Evolutionary conservation across 805 yeast genomes (phyloP), one percentile per base, ranked within the genome.

Genomic region (Clavispora carvajalis): DNA sequence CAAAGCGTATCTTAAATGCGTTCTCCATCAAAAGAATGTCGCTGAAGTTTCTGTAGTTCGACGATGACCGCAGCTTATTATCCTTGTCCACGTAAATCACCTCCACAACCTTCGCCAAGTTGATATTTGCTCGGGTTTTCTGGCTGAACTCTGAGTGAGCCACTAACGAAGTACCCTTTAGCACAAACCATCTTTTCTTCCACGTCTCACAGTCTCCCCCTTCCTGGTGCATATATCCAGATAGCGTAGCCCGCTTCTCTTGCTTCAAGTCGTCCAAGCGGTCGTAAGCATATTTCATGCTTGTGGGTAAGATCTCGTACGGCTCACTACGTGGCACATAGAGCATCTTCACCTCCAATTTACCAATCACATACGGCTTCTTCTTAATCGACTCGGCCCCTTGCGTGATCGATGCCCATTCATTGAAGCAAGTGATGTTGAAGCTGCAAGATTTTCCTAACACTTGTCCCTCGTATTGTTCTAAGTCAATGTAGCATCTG

Each of bases 191-290:
- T 42, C 97, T 72, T 48, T 84, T 76, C 50, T 85, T 77, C 80
- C 90, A 78, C 22, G 71, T 66, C 12, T 72, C 76, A 50, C 93
- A 76, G 63, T 90, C 98, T 8, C 97, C 97, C 15, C 98, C 98
- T 54, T 83, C 87, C 63, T 90, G 98, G 52, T 79, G 78, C 64
- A 91, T 65, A 53, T 68, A 81, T 0, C 97, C 97, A 55, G 84
- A 82, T 53, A 66, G 65, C 2, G 36, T 33, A 15, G 52, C 34
- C 8, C 48, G 36, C 7, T 51, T 36, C 40, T 67, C 71, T 17
- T 51, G 43, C 25, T 43, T 47, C 39, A 69, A 50, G 24, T 65
- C 65, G 18, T 58, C 57, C 29, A 67, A 50, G 21, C 62, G 54
- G 33, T 67, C 72, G 40, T 47, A 55, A 1, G 71, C 70, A 37